Evolutionary conservation across 2,329 filamentous ascomycete species (phyloP).

Genomic region (Coleophoma crateriformis): DNA sequence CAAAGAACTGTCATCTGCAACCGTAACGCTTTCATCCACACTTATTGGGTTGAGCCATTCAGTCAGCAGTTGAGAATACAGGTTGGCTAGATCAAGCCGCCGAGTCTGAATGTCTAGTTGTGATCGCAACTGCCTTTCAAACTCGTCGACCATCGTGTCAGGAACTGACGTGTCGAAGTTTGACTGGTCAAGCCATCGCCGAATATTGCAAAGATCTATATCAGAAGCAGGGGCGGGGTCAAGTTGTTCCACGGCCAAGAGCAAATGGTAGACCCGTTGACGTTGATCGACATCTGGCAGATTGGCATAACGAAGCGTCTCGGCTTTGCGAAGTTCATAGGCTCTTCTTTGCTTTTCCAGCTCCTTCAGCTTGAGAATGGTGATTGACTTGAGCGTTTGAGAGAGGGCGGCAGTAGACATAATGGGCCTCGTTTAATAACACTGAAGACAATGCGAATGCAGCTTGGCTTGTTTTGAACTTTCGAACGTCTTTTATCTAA

Average conservation of each 20-base stretch:
- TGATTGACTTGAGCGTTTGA: constrained; percentile 10
- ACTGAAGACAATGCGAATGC: not conserved
- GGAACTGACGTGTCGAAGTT: constrained; percentile 8
- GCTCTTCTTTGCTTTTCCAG: constrained; percentile 9
- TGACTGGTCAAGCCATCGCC: constrained; percentile 9
- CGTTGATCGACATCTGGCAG: not conserved
- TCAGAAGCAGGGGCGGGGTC: constrained; percentile 1
- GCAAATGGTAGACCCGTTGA: constrained; percentile 1
- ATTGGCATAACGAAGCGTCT: constrained; percentile 1
- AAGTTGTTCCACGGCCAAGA: constrained; percentile 6
- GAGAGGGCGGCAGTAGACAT: constrained; percentile 10
- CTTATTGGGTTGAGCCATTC: constrained; percentile 36
- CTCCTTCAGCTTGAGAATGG: constrained; percentile 9
- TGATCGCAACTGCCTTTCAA: constrained; percentile 36
- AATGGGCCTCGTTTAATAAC: not conserved
- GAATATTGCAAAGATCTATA: constrained; percentile 6
- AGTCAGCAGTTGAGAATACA: constrained; percentile 46
- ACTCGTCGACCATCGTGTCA: constrained; percentile 3
- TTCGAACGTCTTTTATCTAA: not conserved
- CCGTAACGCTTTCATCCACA: constrained; percentile 6
- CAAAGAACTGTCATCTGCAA: constrained; percentile 9
- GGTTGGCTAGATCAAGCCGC: constrained; percentile 44
- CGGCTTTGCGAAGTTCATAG: constrained; percentile 5
- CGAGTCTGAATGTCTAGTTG: constrained; percentile 40
- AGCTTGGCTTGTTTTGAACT: not conserved